phyloP scores from a whole-genome alignment of 176 grass and related monocot species.

The Lolium rigidum region DNA sequence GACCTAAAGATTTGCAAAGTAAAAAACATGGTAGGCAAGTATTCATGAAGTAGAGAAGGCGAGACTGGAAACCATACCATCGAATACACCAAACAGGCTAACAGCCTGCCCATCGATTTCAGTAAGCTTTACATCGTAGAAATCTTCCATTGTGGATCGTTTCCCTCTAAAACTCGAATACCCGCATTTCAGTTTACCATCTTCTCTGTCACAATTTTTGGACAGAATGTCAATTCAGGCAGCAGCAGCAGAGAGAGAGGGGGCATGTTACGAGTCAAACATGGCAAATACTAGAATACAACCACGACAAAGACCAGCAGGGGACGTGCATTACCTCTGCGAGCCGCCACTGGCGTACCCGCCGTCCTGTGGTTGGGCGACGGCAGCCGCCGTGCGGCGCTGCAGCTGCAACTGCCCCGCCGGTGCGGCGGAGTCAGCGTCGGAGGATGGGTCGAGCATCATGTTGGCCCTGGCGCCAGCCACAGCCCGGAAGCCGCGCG shows the following conservation, averaged over 20 bases:
- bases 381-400: conserved; percentile 36
- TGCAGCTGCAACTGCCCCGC: conserved; percentile 50
- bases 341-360: conserved; percentile 58
- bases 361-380: conserved; percentile 45
- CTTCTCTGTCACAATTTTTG: conserved; percentile 68
- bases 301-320: not conserved
- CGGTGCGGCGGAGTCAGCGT: conserved; percentile 23
- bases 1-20: conserved; percentile 60
- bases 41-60: conserved; percentile 15
- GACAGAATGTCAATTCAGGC: conserved; percentile 46
- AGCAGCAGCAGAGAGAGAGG: not conserved
- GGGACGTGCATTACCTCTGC: conserved; percentile 53
- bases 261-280: no score
- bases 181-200: conserved; percentile 82
- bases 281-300: no score
- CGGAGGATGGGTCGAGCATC: conserved; percentile 56
- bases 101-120: conserved; percentile 76
- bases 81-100: conserved; percentile 90
- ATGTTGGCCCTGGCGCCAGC: conserved; percentile 57
- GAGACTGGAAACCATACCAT: conserved; percentile 65
- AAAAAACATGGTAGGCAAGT: conserved; percentile 35
- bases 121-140: conserved; percentile 82
- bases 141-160: conserved; percentile 92
- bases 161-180: conserved; percentile 92
- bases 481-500: conserved; percentile 56